Evolutionary conservation across 306 rosid species (phyloP).

Genomic region (Vachellia collinsii): DNA sequence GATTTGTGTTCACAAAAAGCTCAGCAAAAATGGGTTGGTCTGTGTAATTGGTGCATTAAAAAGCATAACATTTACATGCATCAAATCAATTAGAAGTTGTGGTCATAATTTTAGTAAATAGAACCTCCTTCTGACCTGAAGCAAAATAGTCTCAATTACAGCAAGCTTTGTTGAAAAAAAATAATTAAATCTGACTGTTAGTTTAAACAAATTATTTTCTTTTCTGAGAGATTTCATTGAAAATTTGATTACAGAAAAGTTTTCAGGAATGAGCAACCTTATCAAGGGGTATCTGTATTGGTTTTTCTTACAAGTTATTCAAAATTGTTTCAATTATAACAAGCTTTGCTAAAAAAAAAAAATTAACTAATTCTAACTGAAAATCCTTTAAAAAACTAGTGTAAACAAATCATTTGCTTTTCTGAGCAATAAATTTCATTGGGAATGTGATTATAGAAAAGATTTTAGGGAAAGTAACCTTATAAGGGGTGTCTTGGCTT

Average conservation of each 20-base stretch:
- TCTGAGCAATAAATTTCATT: background rate
- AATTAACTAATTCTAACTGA: background rate
- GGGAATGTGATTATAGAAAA: constrained; percentile 2
- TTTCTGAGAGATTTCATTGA: background rate
- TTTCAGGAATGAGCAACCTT: constrained; percentile 11
- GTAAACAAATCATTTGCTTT: background rate
- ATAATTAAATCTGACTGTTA: background rate
- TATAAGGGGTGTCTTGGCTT: background rate
- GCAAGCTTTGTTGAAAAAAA: constrained; percentile 1
- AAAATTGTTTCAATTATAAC: background rate
- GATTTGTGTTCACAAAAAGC: background rate
- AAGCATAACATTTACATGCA: background rate
- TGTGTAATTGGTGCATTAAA: background rate
- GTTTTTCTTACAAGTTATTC: background rate
- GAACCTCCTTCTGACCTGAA: background rate
- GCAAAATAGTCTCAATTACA: background rate
- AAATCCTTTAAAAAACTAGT: background rate
- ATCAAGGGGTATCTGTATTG: background rate
- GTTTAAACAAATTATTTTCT: background rate
- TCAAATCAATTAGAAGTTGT: background rate
- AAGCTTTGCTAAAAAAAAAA: background rate
- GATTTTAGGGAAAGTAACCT: constrained; percentile 9
- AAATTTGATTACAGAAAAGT: constrained; percentile 7
- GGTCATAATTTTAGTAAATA: background rate
- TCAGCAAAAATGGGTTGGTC: background rate